A percentile compares a stretch with the other conserved stretches of the same genome.
phyloP scores from a whole-genome alignment of 106 monocot genomes.

The Acorus calamus region DNA sequence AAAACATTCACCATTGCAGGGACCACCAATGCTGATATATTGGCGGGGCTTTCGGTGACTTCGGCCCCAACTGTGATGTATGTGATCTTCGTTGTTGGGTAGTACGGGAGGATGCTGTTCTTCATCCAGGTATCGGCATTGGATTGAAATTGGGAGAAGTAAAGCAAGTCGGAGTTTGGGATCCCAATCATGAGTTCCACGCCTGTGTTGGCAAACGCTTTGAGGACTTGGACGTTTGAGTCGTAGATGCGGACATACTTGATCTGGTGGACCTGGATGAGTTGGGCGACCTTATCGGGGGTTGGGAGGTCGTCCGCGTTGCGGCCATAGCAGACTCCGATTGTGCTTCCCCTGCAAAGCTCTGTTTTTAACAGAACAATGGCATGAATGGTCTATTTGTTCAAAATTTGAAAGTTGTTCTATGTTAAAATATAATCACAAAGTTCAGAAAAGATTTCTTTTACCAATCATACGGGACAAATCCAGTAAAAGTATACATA shows the following conservation, averaged over 20 bases:
- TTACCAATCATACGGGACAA: no score
- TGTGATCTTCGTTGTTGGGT: slow-evolving; percentile 80
- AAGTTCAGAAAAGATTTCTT: no score
- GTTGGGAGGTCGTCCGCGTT: slow-evolving; percentile 96
- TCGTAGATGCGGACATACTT: slow-evolving; percentile 88
- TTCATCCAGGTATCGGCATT: slow-evolving; percentile 93
- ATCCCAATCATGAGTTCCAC: slow-evolving; percentile 83
- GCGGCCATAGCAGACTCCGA: slow-evolving; percentile 89
- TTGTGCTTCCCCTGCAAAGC: slow-evolving; percentile 37
- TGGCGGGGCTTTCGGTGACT: slow-evolving; percentile 61
- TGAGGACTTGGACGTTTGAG: slow-evolving; percentile 83
- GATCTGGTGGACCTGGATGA: slow-evolving; percentile 61
- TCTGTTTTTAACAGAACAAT: slow-evolving; percentile 16
- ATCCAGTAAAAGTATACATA: no score
- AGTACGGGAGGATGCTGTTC: slow-evolving; percentile 81
- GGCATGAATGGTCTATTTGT: no score
- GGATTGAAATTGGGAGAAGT: slow-evolving; percentile 83
- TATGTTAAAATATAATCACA: no score
- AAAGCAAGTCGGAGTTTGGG: slow-evolving; percentile 82
- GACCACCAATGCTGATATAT: slow-evolving; percentile 64
- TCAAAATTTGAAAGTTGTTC: no score
- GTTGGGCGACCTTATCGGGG: slow-evolving; percentile 80
- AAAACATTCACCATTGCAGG: slow-evolving; percentile 85
- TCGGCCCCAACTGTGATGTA: slow-evolving; percentile 84
- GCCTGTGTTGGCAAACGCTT: slow-evolving; percentile 86